These are phyloP conservation scores for Heterobasidion annosum DNA, from an alignment of 1,284 basidiomycete genomes.

Conservation along the genomic window DNA sequence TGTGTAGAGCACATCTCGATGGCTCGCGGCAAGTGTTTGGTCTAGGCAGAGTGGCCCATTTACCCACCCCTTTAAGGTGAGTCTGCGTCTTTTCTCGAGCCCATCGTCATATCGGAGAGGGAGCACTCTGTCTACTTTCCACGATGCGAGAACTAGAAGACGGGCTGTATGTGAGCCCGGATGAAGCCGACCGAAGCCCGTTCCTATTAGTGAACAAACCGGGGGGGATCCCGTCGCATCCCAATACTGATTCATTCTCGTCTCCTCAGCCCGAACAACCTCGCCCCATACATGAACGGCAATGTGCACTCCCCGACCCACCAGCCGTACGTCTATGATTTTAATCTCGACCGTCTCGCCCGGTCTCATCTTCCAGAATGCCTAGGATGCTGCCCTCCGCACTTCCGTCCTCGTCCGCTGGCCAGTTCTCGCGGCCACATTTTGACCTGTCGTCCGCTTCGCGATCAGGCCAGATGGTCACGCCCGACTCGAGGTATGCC, in stretches of 20 bases:
- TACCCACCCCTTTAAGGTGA: too few species aligned
- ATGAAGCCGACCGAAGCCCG: too few species aligned
- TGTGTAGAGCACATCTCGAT: too few species aligned
- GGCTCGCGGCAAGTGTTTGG: too few species aligned
- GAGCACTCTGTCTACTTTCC: too few species aligned
- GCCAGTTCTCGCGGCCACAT: neutral
- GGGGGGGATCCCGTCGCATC: too few species aligned
- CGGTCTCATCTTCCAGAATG: neutral
- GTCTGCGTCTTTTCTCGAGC: too few species aligned
- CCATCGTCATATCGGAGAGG: too few species aligned
- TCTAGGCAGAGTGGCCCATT: too few species aligned
- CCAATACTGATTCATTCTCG: neutral
- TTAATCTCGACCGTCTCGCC: neutral
- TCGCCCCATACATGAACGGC: slow-evolving; percentile 33
- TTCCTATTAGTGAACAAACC: too few species aligned
- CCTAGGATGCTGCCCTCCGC: neutral
- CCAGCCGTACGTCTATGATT: slow-evolving; percentile 24
- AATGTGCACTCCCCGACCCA: slow-evolving; percentile 31
- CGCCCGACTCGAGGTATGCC: slow-evolving; percentile 39
- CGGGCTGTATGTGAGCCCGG: too few species aligned
- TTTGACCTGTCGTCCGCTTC: neutral
- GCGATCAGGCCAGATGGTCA: slow-evolving; percentile 31
- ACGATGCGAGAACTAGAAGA: too few species aligned
- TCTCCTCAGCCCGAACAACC: slow-evolving; percentile 36
- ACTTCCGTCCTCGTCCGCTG: neutral